Evolutionary conservation across 1,139 yeast species (phyloP), one percentile per base, ranked within the genome.

Genomic region (Trichomonascaceae sp.): DNA sequence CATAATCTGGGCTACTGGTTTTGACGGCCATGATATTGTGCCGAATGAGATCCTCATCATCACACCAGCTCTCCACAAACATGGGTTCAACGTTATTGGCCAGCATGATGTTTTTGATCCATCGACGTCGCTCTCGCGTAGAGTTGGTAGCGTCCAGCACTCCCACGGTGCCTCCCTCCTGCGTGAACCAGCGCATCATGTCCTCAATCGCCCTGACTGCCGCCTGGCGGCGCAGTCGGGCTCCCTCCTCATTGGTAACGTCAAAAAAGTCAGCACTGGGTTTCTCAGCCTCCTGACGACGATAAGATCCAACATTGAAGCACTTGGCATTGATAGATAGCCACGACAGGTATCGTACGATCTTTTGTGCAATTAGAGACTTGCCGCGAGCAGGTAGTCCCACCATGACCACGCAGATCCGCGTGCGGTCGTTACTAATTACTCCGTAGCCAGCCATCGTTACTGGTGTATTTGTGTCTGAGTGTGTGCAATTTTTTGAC

Each of bases 271-370:
- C 79, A 1, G 93, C 92, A 23, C 66, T 57, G 2, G 79, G 78
- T 34, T 69, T 72, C 1, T 71, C 65, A 17, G 65, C 62, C 33
- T 60, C 60, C 26, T 71, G 65, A 38, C 95, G 72, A 43, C 96
- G 70, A 53, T 82, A 85, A 29, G 69, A 67, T 13, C 97, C 96
- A 15, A 87, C 94, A 50, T 85, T 85, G 62, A 89, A 89, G 39
- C 89, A 79, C 51, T 76, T 76, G 28, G 95, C 84, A 40, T 73
- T 74, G 38, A 89, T 80, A 3, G 93, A 80, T 28, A 87, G 67
- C 98, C 98, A 89, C 30, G 85, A 75, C 37, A 89, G 66, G 52
- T 87, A 89, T 34, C 97, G 69, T 27, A 87, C 94, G 37, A 89
- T 63, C 48, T 78, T 78, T 47, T 77, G 85, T 5, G 87, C 81